Evolutionary conservation across 116 monocot species (phyloP).

Genomic region (Dioscorea cayenensis): DNA sequence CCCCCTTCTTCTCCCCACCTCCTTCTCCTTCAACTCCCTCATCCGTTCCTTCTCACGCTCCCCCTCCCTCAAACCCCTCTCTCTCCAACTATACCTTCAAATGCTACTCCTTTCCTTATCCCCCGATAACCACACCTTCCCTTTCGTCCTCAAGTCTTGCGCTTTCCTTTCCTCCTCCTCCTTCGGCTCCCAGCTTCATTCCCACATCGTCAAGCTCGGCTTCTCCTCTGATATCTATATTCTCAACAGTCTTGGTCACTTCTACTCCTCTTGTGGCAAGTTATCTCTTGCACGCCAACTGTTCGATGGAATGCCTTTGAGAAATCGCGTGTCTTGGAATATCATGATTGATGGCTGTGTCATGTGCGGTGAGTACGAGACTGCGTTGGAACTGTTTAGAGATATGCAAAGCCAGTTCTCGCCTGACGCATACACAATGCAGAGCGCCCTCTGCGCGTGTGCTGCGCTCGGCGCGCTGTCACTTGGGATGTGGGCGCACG

Average conservation of each 20-base stretch:
- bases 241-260: constrained; percentile 46
- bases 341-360: constrained; percentile 1
- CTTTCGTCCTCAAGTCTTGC: constrained; percentile 37
- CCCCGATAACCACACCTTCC: constrained; percentile 38
- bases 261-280: constrained; percentile 46
- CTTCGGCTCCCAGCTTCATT: constrained; percentile 38
- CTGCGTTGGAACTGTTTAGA: neutral
- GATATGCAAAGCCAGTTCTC: constrained; percentile 4
- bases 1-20: constrained; percentile 14
- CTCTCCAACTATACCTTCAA: constrained; percentile 29
- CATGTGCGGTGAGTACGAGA: neutral
- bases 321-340: constrained; percentile 20
- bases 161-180: constrained; percentile 32
- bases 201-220: constrained; percentile 44
- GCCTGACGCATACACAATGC: constrained; percentile 13
- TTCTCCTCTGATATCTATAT: constrained; percentile 30
- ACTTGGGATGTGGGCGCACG: constrained; percentile 42
- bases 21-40: constrained; percentile 29
- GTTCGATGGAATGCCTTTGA: constrained; percentile 20
- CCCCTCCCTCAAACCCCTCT: constrained; percentile 9
- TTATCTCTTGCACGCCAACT: constrained; percentile 13
- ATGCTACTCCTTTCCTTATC: constrained; percentile 20
- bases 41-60: constrained; percentile 20
- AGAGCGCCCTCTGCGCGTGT: constrained; percentile 47
- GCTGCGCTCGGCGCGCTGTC: constrained; percentile 29